phyloP scores from a whole-genome alignment of 2,329 filamentous ascomycete species.

The Clarireedia paspali region DNA sequence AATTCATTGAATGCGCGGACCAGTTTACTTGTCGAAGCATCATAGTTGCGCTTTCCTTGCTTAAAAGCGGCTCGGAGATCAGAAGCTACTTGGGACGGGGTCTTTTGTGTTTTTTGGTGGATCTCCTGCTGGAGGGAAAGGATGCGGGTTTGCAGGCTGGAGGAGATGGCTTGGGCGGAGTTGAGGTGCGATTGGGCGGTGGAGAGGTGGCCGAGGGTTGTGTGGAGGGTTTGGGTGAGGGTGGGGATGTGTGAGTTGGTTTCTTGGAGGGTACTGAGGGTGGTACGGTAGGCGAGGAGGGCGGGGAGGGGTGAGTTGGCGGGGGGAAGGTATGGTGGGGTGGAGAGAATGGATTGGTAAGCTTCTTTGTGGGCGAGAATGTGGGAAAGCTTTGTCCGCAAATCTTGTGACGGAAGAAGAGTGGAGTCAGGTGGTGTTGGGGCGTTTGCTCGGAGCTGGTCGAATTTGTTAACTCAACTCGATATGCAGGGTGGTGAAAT shows the following conservation, averaged over 20 bases:
- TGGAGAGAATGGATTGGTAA: conserved; percentile 54
- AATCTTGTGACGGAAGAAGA: conserved; percentile 22
- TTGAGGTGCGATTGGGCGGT: background rate
- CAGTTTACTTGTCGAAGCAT: conserved; percentile 51
- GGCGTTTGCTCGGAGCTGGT: conserved; percentile 24
- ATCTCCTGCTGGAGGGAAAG: conserved; percentile 39
- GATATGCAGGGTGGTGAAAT: background rate
- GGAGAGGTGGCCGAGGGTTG: background rate
- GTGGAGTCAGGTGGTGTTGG: conserved; percentile 18
- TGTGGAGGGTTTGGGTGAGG: conserved; percentile 28
- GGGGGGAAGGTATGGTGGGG: conserved; percentile 58
- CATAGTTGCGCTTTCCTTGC: conserved; percentile 49
- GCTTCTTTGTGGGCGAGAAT: conserved; percentile 51
- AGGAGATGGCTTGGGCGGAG: conserved; percentile 48
- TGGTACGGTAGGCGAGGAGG: conserved; percentile 63
- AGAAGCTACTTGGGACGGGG: background rate
- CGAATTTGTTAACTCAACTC: background rate
- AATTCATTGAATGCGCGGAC: conserved; percentile 61
- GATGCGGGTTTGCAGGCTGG: conserved; percentile 50
- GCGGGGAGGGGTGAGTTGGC: conserved; percentile 62
- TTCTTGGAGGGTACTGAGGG: conserved; percentile 64
- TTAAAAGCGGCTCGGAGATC: background rate
- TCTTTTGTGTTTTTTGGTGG: background rate
- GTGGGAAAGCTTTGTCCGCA: conserved; percentile 35
- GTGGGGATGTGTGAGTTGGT: conserved; percentile 50